These are phyloP conservation scores for Medicago ruthenica DNA, from an alignment of 306 rosid species.

Conservation along the genomic window DNA sequence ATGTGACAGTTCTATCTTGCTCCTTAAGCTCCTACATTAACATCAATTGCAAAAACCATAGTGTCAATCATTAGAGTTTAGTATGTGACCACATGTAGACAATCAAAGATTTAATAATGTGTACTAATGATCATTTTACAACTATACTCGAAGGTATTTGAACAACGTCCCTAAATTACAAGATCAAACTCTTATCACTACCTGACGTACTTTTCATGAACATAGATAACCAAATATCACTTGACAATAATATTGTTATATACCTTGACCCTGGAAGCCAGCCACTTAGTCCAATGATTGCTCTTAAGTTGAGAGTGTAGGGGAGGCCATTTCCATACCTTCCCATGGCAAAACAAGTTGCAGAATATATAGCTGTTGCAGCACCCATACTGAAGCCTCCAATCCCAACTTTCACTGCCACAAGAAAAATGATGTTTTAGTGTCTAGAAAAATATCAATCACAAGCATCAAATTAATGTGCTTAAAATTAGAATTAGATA, in stretches of 20 bases:
- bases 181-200: neutral
- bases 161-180: no score
- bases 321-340: constrained; percentile 74
- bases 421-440: neutral
- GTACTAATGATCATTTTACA: no score
- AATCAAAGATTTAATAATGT: no score
- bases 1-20: constrained; percentile 70
- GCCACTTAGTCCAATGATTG: constrained; percentile 83
- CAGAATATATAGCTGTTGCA: constrained; percentile 86
- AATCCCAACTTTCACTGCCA: constrained; percentile 81
- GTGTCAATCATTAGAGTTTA: constrained; percentile 5
- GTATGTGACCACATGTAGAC: neutral
- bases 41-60: constrained; percentile 6
- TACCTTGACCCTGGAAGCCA: constrained; percentile 96
- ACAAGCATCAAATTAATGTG: no score
- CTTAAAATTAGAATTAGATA: no score
- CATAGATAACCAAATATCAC: neutral
- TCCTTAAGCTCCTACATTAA: constrained; percentile 67
- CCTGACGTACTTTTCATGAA: neutral
- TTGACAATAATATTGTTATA: neutral
- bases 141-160: no score
- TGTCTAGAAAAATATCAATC: neutral
- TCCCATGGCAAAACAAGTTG: constrained; percentile 83
- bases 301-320: constrained; percentile 73
- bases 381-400: constrained; percentile 98